A percentile compares a stretch with the other conserved stretches of the same genome.
phyloP scores from a whole-genome alignment of 495 filamentous ascomycete species.

The Penicillium egyptiacum region DNA sequence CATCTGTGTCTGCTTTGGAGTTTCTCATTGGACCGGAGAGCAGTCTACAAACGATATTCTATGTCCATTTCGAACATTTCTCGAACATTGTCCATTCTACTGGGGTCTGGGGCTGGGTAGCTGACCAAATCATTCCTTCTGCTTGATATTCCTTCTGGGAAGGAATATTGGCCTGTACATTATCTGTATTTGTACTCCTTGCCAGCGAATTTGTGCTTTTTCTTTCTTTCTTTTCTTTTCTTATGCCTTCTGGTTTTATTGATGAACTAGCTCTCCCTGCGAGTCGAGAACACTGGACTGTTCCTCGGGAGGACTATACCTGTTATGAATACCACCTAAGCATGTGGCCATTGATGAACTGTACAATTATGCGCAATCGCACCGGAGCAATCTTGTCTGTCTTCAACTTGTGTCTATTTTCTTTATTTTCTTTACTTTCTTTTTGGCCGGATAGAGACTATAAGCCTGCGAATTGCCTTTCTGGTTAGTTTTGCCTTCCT shows the following conservation, averaged over 20 bases:
- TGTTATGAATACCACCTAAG: slow-evolving; percentile 10
- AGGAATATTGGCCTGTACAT: slow-evolving; percentile 12
- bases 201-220: slow-evolving; percentile 13
- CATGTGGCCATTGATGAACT: slow-evolving; percentile 13
- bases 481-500: too few species aligned
- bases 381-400: neutral
- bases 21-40: slow-evolving; percentile 10
- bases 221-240: neutral
- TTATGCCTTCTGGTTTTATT: slow-evolving; percentile 9
- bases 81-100: slow-evolving; percentile 3
- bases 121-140: neutral
- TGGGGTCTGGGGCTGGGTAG: slow-evolving; percentile 1
- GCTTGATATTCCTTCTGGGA: slow-evolving; percentile 12
- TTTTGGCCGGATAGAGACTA: neutral
- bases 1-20: slow-evolving; percentile 15
- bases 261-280: slow-evolving; percentile 3
- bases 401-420: neutral
- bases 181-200: slow-evolving; percentile 8
- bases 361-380: slow-evolving; percentile 1
- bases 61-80: slow-evolving; percentile 10
- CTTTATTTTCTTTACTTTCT: neutral
- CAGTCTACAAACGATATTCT: slow-evolving; percentile 26
- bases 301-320: slow-evolving; percentile 7
- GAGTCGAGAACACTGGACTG: slow-evolving; percentile 5
- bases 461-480: neutral